phyloP scores from a whole-genome alignment of 257 asterid species.

The Coffea eugenioides region DNA sequence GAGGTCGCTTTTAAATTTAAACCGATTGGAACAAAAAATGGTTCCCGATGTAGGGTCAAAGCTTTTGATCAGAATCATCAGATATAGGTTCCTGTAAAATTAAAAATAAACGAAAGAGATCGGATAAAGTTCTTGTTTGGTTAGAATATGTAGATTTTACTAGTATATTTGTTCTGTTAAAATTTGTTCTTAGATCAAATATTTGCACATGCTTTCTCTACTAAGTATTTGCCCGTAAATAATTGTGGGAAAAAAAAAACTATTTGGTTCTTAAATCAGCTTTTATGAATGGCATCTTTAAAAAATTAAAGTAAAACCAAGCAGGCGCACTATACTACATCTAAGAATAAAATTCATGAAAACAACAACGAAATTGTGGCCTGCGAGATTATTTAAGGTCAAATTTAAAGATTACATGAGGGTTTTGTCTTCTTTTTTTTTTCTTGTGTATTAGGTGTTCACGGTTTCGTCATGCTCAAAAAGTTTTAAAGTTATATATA shows the following conservation, averaged over 20 bases:
- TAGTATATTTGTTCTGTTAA: neutral
- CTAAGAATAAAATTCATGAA: too few relatives aligned
- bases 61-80: neutral
- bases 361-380: too few relatives aligned
- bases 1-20: neutral
- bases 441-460: too few relatives aligned
- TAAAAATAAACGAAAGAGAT: neutral
- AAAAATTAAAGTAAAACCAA: too few relatives aligned
- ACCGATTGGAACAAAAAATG: neutral
- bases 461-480: too few relatives aligned
- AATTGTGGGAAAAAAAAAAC: neutral
- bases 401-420: neutral
- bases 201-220: neutral
- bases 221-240: neutral
- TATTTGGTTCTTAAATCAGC: neutral
- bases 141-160: neutral
- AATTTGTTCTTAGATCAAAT: neutral
- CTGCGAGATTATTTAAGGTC: too few relatives aligned
- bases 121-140: neutral
- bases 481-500: too few relatives aligned
- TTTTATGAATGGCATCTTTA: neutral
- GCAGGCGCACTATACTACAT: too few relatives aligned
- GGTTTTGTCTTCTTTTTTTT: neutral
- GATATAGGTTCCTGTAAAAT: neutral
- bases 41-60: neutral